Percentiles rank a stretch among this genome's conserved stretches.
phyloP scores from a whole-genome alignment of 1,139 yeast genomes.

The Pneumocystis sp. region DNA sequence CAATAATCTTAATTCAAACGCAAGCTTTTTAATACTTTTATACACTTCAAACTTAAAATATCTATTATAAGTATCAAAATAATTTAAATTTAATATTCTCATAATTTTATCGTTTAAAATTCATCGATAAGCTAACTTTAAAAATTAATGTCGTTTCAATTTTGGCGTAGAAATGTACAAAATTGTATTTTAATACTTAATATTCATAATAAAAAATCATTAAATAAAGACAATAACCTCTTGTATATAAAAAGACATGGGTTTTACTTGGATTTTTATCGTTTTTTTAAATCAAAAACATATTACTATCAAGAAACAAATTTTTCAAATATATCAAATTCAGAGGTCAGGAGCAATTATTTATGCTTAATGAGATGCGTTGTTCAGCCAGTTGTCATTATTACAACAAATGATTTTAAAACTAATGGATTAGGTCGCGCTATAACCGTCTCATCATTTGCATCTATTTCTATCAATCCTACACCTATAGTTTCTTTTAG shows the following conservation, averaged over 20 bases:
- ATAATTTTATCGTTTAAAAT: neutral
- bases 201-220: neutral
- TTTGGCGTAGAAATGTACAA: neutral
- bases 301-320: neutral
- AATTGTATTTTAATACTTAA: neutral
- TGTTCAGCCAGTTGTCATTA: constrained; percentile 1
- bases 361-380: neutral
- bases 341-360: neutral
- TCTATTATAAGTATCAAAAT: neutral
- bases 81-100: neutral
- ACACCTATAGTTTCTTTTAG: neutral
- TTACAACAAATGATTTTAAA: neutral
- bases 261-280: neutral
- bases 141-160: neutral
- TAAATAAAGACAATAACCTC: neutral
- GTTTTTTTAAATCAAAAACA: neutral
- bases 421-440: neutral
- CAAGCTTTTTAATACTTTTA: neutral
- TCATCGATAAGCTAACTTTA: neutral
- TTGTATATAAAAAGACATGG: neutral
- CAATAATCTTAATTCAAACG: neutral
- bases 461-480: neutral
- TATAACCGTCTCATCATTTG: neutral
- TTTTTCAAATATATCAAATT: neutral
- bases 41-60: neutral